These are phyloP conservation scores for Spiraea crenata DNA, from an alignment of 331 rosid species.

Conservation along the genomic window DNA sequence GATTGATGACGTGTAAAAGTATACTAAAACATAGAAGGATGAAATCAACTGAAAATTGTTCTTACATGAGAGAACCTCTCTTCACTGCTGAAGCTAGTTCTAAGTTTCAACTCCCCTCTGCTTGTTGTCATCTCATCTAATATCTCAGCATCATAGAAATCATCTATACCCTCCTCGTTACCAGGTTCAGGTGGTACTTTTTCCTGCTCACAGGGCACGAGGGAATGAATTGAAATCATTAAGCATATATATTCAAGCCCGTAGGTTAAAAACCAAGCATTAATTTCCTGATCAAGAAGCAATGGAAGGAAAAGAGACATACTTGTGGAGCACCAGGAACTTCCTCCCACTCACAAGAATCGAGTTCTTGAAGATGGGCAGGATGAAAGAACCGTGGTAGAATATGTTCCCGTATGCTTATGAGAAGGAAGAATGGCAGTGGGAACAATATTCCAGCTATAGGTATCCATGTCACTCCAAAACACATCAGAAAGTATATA, in stretches of 20 bases:
- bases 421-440: slow-evolving; percentile 74
- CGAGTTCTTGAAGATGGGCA: slow-evolving; percentile 67
- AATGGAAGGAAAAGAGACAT: slow-evolving; percentile 3
- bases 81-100: slow-evolving; percentile 50
- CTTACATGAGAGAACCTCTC: slow-evolving; percentile 53
- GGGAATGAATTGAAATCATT: not conserved
- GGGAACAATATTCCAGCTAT: slow-evolving; percentile 81
- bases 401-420: slow-evolving; percentile 54
- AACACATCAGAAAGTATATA: slow-evolving; percentile 57
- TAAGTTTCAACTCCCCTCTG: slow-evolving; percentile 81
- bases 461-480: slow-evolving; percentile 78
- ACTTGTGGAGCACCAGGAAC: slow-evolving; percentile 51
- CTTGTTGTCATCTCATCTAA: slow-evolving; percentile 82
- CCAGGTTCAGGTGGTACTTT: slow-evolving; percentile 34
- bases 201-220: slow-evolving; percentile 46
- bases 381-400: slow-evolving; percentile 59
- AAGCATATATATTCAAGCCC: not conserved
- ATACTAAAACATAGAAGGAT: not conserved
- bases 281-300: too few relatives aligned
- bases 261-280: not conserved
- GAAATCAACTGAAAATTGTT: not conserved
- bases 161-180: slow-evolving; percentile 34
- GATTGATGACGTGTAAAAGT: not conserved
- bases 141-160: slow-evolving; percentile 64
- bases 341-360: slow-evolving; percentile 78